Conservation (phyloP, 768 basidiomycete genomes). For the Xerocomellus chrysenteron region DNA sequence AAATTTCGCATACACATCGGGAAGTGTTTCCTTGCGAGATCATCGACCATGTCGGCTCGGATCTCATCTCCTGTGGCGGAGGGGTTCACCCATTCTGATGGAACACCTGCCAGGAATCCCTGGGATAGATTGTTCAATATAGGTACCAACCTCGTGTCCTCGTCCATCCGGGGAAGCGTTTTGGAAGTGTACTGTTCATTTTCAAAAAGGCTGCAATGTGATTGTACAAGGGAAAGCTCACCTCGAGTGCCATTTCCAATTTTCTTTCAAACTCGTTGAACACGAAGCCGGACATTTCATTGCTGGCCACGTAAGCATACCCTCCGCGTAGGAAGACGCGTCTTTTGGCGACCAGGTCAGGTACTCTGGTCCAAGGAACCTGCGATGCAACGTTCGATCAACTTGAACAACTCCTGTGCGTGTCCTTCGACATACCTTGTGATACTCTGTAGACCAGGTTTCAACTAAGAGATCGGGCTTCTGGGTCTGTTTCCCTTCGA, state of each 20-base stretch:
- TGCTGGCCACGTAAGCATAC: slow-evolving; percentile 83
- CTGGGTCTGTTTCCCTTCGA: slow-evolving; percentile 13
- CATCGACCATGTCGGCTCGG: slow-evolving; percentile 93
- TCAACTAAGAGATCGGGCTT: not conserved
- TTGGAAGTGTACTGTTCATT: slow-evolving; percentile 71
- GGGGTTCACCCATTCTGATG: slow-evolving; percentile 72
- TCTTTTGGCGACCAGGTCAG: slow-evolving; percentile 84
- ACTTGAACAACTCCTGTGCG: not conserved
- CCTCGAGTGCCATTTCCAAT: slow-evolving; percentile 76
- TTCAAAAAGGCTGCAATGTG: slow-evolving; percentile 9
- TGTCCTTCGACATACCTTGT: slow-evolving; percentile 55
- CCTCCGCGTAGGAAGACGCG: slow-evolving; percentile 76
- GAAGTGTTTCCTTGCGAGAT: slow-evolving; percentile 83
- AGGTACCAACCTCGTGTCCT: slow-evolving; percentile 88
- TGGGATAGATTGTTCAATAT: slow-evolving; percentile 89
- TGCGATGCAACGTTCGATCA: slow-evolving; percentile 28
- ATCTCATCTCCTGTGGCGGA: slow-evolving; percentile 62
- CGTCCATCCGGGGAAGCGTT: slow-evolving; percentile 86
- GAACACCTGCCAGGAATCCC: slow-evolving; percentile 89
- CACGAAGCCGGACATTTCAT: slow-evolving; percentile 80
- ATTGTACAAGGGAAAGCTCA: slow-evolving; percentile 32
- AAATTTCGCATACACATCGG: slow-evolving; percentile 94
- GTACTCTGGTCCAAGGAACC: slow-evolving; percentile 97
- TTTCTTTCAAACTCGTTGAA: slow-evolving; percentile 80
- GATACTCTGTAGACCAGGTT: slow-evolving; percentile 40